Evolutionary conservation across 164 flowering plant genomes (phyloP).

Genomic region (Macadamia tetraphylla): DNA sequence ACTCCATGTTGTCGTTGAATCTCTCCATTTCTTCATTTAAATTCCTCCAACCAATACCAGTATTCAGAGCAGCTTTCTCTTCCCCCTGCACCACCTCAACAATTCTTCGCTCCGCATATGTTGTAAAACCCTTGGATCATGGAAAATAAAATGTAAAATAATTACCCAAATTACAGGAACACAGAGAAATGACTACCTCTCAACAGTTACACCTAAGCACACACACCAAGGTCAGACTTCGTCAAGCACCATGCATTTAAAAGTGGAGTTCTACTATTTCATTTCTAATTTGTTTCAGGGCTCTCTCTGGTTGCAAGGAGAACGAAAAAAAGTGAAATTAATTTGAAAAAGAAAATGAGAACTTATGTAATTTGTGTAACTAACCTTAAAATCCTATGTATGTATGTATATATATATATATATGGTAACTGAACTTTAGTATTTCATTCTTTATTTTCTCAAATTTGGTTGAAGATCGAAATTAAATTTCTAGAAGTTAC

Average conservation of each 20-base stretch:
- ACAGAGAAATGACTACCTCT: background rate
- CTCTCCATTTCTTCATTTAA: slow-evolving; percentile 68
- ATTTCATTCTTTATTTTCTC: too few species aligned
- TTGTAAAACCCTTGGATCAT: slow-evolving; percentile 71
- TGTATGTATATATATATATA: too few species aligned
- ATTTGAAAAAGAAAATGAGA: too few species aligned
- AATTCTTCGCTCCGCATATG: slow-evolving; percentile 93
- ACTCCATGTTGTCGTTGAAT: slow-evolving; percentile 88
- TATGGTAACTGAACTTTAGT: too few species aligned
- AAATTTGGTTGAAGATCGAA: too few species aligned
- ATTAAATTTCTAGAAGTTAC: too few species aligned
- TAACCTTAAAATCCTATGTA: too few species aligned
- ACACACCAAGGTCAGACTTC: background rate
- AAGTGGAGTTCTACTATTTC: background rate
- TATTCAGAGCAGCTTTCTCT: slow-evolving; percentile 69
- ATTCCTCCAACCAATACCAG: slow-evolving; percentile 94
- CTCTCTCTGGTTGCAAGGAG: too few species aligned
- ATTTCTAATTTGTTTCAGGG: background rate
- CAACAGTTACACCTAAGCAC: background rate
- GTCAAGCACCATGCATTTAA: background rate
- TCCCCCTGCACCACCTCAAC: slow-evolving; percentile 94
- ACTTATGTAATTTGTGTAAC: too few species aligned
- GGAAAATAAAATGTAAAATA: background rate
- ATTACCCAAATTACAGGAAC: background rate
- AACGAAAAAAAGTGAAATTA: too few species aligned